Percentiles rank a stretch among this genome's conserved stretches.
Evolutionary conservation across 2,329 filamentous ascomycete genomes (phyloP).

Genomic region (Fusarium continuum): DNA sequence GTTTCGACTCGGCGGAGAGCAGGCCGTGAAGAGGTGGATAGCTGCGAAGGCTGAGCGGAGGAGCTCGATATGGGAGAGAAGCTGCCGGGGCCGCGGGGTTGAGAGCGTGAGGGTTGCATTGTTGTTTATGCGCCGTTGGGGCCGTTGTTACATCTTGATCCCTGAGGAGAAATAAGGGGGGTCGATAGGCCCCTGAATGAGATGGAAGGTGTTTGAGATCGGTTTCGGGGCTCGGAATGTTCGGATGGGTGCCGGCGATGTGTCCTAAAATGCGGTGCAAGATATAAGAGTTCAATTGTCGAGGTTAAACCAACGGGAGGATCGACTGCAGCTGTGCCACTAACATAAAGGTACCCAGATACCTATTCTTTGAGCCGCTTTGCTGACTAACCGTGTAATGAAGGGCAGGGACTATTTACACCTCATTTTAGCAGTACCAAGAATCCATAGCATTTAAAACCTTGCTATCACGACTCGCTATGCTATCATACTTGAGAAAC

Average conservation of each 20-base stretch:
- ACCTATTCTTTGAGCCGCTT: constrained; percentile 5
- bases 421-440: not conserved
- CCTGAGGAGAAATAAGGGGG: constrained; percentile 7
- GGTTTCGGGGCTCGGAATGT: not conserved
- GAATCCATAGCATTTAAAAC: not conserved
- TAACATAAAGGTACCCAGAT: not conserved
- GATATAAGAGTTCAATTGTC: constrained; percentile 7
- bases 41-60: constrained; percentile 43
- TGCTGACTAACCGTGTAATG: constrained; percentile 11
- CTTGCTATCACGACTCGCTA: not conserved
- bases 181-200: not conserved
- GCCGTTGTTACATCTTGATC: constrained; percentile 56
- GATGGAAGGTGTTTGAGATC: not conserved
- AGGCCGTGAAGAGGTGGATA: constrained; percentile 44
- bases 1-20: constrained; percentile 49
- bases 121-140: constrained; percentile 43
- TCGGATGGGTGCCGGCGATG: too few species aligned
- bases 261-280: not conserved
- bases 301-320: constrained; percentile 9
- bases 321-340: not conserved
- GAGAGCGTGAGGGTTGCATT: constrained; percentile 61
- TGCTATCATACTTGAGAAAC: too few species aligned
- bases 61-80: constrained; percentile 61
- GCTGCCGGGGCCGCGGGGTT: constrained; percentile 61
- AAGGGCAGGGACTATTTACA: not conserved